Conservation (phyloP, 352 stramenopile genomes). For the Heterotrichella gracilis region DNA sequence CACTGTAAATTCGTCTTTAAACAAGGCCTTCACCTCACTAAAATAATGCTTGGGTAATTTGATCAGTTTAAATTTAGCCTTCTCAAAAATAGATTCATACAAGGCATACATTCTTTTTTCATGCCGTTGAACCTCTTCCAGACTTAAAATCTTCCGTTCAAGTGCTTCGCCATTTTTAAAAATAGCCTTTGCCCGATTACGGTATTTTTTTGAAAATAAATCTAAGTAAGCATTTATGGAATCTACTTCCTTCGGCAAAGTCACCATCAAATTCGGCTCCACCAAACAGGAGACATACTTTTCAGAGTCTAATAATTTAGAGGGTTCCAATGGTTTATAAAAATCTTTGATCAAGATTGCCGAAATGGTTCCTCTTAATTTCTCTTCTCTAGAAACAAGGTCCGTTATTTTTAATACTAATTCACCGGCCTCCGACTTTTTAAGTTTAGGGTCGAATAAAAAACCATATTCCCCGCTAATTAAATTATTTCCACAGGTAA, state of each 20-base stretch:
- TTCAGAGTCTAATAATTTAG: background rate
- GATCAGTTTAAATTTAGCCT: background rate
- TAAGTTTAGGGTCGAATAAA: background rate
- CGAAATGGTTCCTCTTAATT: background rate
- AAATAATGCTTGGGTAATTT: background rate
- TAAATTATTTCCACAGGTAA: background rate
- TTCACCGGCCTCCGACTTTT: background rate
- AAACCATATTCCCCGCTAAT: background rate
- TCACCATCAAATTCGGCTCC: background rate
- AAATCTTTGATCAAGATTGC: background rate
- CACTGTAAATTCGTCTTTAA: background rate
- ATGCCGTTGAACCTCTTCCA: background rate
- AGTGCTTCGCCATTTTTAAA: background rate
- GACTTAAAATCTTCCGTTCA: too few relatives aligned
- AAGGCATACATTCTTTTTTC: conserved; percentile 1
- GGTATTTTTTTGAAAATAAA: background rate
- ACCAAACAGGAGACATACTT: background rate
- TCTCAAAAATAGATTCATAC: background rate
- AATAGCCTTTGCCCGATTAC: background rate
- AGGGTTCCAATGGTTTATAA: background rate
- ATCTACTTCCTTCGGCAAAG: background rate
- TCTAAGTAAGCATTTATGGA: background rate
- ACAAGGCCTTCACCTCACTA: background rate
- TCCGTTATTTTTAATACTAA: background rate
- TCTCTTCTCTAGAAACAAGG: background rate